Evolutionary conservation across 768 basidiomycete genomes (phyloP).

Genomic region (Lactifluus piperatus): DNA sequence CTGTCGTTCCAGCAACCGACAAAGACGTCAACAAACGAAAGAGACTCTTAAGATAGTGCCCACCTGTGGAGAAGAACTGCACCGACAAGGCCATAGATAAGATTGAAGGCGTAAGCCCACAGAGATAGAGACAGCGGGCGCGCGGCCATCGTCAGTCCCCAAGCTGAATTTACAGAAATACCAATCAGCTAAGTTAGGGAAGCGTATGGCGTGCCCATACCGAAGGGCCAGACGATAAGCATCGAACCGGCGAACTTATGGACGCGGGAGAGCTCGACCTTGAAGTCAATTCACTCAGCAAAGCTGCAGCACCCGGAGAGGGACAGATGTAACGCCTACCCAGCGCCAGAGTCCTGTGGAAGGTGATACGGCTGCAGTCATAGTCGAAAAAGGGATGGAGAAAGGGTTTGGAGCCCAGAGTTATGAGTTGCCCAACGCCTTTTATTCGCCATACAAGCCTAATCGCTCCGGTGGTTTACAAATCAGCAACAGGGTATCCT

Average conservation of each 20-base stretch:
- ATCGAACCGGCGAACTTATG: slow-evolving; percentile 22
- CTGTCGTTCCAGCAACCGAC: background rate
- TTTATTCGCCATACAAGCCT: background rate
- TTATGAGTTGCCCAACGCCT: background rate
- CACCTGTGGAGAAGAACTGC: slow-evolving; percentile 2
- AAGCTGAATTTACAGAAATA: slow-evolving; percentile 8
- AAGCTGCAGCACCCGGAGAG: background rate
- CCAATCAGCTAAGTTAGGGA: background rate
- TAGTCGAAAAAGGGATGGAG: background rate
- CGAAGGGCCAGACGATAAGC: slow-evolving; percentile 22
- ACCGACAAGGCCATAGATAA: slow-evolving; percentile 1
- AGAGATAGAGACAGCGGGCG: slow-evolving; percentile 14
- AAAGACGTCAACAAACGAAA: background rate
- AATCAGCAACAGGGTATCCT: too few species aligned
- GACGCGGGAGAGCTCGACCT: slow-evolving; percentile 21
- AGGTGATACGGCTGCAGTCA: background rate
- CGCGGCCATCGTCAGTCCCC: slow-evolving; percentile 21
- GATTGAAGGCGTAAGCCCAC: background rate
- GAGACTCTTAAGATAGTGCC: background rate
- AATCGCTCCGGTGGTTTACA: too few species aligned
- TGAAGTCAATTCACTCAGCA: background rate
- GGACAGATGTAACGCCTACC: background rate
- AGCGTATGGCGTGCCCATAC: background rate
- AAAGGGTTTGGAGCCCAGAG: background rate
- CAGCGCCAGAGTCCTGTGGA: background rate